phyloP scores from a whole-genome alignment of 2,329 filamentous ascomycete species.

The Harringtonia aguacate region DNA sequence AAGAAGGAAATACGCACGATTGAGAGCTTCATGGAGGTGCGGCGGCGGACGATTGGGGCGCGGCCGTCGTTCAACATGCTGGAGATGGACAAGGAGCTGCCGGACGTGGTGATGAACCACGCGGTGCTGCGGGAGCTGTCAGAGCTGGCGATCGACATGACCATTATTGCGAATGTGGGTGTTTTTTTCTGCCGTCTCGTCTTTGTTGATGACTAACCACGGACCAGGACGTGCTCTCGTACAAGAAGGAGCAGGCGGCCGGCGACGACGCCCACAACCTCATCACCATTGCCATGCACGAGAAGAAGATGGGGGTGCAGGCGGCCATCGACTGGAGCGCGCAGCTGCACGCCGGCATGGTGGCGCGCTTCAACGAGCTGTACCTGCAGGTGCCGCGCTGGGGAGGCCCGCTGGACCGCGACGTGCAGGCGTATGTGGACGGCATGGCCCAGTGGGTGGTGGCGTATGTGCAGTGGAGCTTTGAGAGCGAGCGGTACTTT shows the following conservation, averaged over 20 bases:
- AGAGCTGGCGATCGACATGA: conserved; percentile 15
- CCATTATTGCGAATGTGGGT: conserved; percentile 18
- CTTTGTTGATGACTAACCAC: not conserved
- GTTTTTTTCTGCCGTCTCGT: not conserved
- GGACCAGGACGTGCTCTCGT: conserved; percentile 18
- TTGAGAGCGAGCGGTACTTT: conserved; percentile 15
- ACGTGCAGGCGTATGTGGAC: conserved; percentile 9
- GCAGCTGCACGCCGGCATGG: conserved; percentile 4
- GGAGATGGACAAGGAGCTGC: conserved; percentile 16
- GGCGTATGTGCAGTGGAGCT: conserved; percentile 16
- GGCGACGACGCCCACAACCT: conserved; percentile 20
- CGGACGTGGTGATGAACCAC: conserved; percentile 12
- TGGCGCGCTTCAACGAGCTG: conserved; percentile 8
- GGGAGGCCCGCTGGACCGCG: not conserved
- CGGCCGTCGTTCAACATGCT: conserved; percentile 15
- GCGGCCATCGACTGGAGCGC: conserved; percentile 11
- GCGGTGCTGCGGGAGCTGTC: conserved; percentile 13
- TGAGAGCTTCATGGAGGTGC: conserved; percentile 15
- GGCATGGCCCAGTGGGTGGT: conserved; percentile 15
- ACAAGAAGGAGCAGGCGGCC: conserved; percentile 17
- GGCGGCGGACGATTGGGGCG: conserved; percentile 16
- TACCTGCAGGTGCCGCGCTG: not conserved
- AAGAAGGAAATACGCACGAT: conserved; percentile 5
- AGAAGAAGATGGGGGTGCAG: conserved; percentile 7
- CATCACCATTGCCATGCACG: conserved; percentile 17